These are phyloP conservation scores for Neurospora pannonica DNA, from an alignment of 495 filamentous ascomycete species.

Conservation along the genomic window DNA sequence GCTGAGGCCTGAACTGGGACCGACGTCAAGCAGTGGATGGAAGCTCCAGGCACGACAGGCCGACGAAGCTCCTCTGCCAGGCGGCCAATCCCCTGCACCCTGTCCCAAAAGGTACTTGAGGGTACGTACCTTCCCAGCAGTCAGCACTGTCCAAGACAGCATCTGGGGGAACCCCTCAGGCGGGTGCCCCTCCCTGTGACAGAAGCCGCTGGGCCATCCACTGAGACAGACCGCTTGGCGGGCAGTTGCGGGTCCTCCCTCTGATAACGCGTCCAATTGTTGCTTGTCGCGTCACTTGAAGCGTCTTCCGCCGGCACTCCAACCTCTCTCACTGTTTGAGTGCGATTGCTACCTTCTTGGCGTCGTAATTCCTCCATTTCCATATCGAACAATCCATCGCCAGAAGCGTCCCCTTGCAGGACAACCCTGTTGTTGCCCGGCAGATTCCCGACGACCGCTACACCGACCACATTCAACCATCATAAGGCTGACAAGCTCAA, in stretches of 20 bases:
- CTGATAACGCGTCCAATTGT: not conserved
- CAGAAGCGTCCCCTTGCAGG: not conserved
- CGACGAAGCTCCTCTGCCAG: constrained; percentile 21
- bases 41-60: constrained; percentile 26
- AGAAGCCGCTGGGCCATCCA: not conserved
- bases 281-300: not conserved
- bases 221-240: not conserved
- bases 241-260: not conserved
- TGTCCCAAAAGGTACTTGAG: constrained; percentile 5
- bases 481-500: not conserved
- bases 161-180: not conserved
- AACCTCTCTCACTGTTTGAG: not conserved
- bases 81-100: constrained; percentile 10
- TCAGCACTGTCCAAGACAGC: constrained; percentile 1
- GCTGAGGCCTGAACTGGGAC: constrained; percentile 21
- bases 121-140: constrained; percentile 12
- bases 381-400: not conserved
- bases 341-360: not conserved
- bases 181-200: not conserved
- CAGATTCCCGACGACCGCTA: not conserved
- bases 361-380: not conserved
- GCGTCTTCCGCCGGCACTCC: not conserved
- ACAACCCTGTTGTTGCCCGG: not conserved
- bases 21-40: not conserved
- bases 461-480: not conserved